Evolutionary conservation across 129 eudicot genomes (phyloP).

Genomic region (Artemisia argyi): DNA sequence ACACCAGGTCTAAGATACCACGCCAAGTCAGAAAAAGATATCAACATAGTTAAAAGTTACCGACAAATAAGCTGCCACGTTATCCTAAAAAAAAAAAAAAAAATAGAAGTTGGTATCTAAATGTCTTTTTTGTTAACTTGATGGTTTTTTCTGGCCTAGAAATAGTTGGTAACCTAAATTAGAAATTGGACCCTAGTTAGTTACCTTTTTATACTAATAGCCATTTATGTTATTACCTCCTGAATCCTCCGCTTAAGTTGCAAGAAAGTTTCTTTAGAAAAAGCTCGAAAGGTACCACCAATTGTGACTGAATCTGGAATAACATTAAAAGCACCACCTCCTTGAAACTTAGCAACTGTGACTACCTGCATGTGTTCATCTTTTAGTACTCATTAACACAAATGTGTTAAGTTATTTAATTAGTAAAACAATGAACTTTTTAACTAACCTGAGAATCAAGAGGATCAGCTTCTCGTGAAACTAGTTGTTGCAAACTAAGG

Average conservation of each 20-base stretch:
- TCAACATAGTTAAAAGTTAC: no score
- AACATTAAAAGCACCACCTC: constrained; percentile 94
- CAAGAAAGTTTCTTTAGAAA: constrained; percentile 62
- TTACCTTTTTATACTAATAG: neutral
- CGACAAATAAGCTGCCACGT: no score
- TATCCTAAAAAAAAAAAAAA: no score
- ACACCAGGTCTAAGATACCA: no score
- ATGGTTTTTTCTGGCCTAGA: neutral
- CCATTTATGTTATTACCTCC: constrained; percentile 58
- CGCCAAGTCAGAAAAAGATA: no score
- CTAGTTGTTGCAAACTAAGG: constrained; percentile 84
- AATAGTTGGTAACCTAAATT: no score
- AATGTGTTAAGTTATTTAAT: neutral
- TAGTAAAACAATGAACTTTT: neutral
- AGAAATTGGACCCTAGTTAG: no score
- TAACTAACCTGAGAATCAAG: constrained; percentile 79
- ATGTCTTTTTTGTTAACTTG: no score
- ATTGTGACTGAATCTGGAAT: constrained; percentile 96
- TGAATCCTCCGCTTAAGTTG: constrained; percentile 83
- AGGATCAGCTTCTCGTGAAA: constrained; percentile 98
- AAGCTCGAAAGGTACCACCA: constrained; percentile 91
- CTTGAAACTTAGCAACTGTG: constrained; percentile 90
- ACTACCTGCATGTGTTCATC: constrained; percentile 63
- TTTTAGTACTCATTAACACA: constrained; percentile 1
- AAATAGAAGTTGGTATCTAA: no score